A percentile compares a stretch with the other conserved stretches of the same genome.
phyloP scores from a whole-genome alignment of 768 basidiomycete genomes.

The Boletus subcaerulescens region DNA sequence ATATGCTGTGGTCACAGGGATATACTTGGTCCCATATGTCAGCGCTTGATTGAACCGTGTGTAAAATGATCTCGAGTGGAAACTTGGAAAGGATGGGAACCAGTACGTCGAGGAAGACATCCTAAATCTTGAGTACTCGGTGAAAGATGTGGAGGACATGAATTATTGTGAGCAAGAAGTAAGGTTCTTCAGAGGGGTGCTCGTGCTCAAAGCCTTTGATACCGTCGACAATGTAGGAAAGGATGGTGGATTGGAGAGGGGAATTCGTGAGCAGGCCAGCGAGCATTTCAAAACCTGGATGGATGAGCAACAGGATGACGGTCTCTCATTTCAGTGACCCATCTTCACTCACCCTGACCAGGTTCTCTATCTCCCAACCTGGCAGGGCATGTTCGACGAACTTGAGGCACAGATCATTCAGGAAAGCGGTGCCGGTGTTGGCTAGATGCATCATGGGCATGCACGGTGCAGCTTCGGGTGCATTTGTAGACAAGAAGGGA shows the following conservation, averaged over 20 bases:
- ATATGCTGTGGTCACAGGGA: conserved; percentile 72
- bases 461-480: no score
- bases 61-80: conserved; percentile 64
- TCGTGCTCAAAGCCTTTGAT: conserved; percentile 72
- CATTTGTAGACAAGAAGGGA: no score
- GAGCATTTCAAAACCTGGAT: conserved; percentile 88
- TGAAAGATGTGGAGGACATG: conserved; percentile 80
- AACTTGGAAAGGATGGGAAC: conserved; percentile 72
- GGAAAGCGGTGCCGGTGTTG: no score
- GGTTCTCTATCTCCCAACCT: conserved; percentile 73
- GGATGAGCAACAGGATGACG: conserved; percentile 57
- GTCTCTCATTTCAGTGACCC: conserved; percentile 47
- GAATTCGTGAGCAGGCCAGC: conserved; percentile 72
- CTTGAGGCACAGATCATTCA: conserved; percentile 79
- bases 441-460: no score
- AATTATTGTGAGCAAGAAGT: conserved; percentile 70
- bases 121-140: conserved; percentile 80
- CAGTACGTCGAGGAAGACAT: conserved; percentile 85
- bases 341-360: conserved; percentile 60
- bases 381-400: conserved; percentile 84
- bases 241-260: conserved; percentile 65
- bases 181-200: conserved; percentile 63
- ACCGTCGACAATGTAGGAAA: conserved; percentile 80
- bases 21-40: conserved; percentile 63
- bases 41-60: conserved; percentile 74